A percentile compares a stretch with the other conserved stretches of the same genome.
These are phyloP conservation scores for Amylostereum chailletii DNA, from an alignment of 1,284 basidiomycete species.

Conservation along the genomic window DNA sequence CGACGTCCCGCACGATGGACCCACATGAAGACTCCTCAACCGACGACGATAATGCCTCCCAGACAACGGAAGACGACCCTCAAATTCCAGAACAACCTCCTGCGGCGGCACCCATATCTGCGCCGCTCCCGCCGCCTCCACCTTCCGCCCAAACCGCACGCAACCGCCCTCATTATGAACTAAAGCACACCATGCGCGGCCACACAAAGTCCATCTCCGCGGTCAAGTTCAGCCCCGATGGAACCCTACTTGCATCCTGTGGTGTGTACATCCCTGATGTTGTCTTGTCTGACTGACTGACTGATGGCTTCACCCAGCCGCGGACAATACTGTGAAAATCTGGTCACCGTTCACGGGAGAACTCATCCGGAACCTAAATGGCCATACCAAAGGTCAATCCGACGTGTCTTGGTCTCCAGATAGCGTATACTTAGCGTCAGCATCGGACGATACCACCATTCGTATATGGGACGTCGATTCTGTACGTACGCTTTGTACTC, in stretches of 20 bases:
- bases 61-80: conserved; percentile 76
- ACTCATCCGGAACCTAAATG: conserved; percentile 61
- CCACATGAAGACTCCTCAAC: conserved; percentile 55
- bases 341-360: conserved; percentile 76
- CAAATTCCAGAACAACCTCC: conserved; percentile 51
- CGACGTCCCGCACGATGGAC: background rate
- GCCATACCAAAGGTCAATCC: conserved; percentile 78
- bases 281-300: background rate
- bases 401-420: conserved; percentile 86
- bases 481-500: conserved; percentile 31
- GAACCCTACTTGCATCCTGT: conserved; percentile 70
- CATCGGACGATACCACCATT: conserved; percentile 83
- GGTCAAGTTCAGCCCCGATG: conserved; percentile 80
- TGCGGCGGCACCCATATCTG: conserved; percentile 25
- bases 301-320: conserved; percentile 35
- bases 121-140: conserved; percentile 21
- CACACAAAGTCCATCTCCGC: conserved; percentile 74
- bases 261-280: conserved; percentile 36
- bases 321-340: conserved; percentile 69
- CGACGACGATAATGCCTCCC: conserved; percentile 71
- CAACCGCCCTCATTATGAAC: conserved; percentile 62
- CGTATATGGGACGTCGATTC: conserved; percentile 81
- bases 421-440: conserved; percentile 75
- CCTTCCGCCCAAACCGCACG: conserved; percentile 28
- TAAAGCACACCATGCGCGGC: conserved; percentile 56